These are phyloP conservation scores for Endothia cerciana DNA, from an alignment of 2,329 filamentous ascomycete species.

Conservation along the genomic window DNA sequence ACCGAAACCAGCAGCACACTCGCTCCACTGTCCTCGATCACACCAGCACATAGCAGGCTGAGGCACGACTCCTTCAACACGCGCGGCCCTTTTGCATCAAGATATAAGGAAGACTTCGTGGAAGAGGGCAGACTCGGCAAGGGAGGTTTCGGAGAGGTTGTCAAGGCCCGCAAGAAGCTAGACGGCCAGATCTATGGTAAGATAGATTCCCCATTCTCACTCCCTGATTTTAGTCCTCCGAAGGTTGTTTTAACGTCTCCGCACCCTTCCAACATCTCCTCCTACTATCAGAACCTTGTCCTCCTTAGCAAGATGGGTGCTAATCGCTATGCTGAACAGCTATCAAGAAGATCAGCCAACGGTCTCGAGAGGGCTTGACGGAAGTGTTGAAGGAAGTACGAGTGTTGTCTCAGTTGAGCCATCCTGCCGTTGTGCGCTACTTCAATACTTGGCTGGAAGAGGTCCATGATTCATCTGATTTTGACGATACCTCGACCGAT, in stretches of 20 bases:
- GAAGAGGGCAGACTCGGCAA: constrained; percentile 89
- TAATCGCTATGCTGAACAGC: constrained; percentile 39
- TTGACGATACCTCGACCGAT: constrained; percentile 61
- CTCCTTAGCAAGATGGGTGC: not conserved
- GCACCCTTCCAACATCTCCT: not conserved
- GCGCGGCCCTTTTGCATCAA: constrained; percentile 61
- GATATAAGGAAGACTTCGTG: constrained; percentile 87
- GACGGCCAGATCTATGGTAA: constrained; percentile 83
- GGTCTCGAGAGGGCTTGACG: constrained; percentile 76
- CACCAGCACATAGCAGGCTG: constrained; percentile 48
- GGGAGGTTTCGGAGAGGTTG: constrained; percentile 94
- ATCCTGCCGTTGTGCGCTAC: constrained; percentile 85
- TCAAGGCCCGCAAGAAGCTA: constrained; percentile 91
- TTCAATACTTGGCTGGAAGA: constrained; percentile 96
- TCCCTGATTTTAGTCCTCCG: no score
- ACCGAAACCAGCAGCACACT: constrained; percentile 38
- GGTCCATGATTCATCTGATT: constrained; percentile 55
- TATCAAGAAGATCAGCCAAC: constrained; percentile 92
- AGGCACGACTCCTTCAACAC: constrained; percentile 64
- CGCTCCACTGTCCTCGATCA: constrained; percentile 48
- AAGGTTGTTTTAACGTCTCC: no score
- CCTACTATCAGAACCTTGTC: not conserved
- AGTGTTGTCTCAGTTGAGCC: constrained; percentile 87
- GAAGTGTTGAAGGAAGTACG: constrained; percentile 86
- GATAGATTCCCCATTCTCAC: not conserved